A percentile compares a stretch with the other conserved stretches of the same genome.
Evolutionary conservation across 129 eudicot species (phyloP).

Genomic region (Escallonia rubra): DNA sequence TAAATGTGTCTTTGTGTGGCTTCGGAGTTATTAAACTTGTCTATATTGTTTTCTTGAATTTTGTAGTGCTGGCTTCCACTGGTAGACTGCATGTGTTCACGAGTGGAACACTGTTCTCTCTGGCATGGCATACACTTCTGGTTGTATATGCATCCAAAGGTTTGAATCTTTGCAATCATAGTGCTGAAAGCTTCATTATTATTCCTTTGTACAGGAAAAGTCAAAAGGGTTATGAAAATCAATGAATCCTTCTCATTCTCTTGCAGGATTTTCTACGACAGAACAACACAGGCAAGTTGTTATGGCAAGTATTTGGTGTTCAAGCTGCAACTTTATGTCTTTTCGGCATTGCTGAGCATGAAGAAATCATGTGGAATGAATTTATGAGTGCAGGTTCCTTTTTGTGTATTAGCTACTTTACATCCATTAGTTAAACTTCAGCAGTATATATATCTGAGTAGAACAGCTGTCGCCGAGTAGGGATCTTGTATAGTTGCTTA

Average conservation of each 20-base stretch:
- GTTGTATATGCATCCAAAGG: slow-evolving; percentile 99
- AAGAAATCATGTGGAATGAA: slow-evolving; percentile 90
- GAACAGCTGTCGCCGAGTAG: too few relatives aligned
- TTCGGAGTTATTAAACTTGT: too few relatives aligned
- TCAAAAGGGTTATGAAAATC: background rate
- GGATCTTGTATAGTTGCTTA: too few relatives aligned
- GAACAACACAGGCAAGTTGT: slow-evolving; percentile 91
- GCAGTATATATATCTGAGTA: background rate
- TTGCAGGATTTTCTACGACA: slow-evolving; percentile 88
- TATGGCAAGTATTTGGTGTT: slow-evolving; percentile 95
- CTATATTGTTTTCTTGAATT: background rate
- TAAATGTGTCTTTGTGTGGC: background rate
- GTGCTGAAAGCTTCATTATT: background rate
- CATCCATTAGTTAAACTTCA: background rate
- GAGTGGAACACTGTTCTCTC: slow-evolving; percentile 42
- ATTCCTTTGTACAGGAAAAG: too few relatives aligned
- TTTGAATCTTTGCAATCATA: slow-evolving; percentile 21
- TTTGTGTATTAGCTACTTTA: background rate
- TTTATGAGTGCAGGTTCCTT: slow-evolving; percentile 56
- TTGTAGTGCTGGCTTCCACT: slow-evolving; percentile 93
- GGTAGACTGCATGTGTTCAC: slow-evolving; percentile 90
- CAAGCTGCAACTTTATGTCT: slow-evolving; percentile 75
- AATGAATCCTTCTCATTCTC: background rate
- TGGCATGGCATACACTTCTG: slow-evolving; percentile 76
- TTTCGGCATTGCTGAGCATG: slow-evolving; percentile 82